Evolutionary conservation across 2,329 filamentous ascomycete species (phyloP), one percentile per base, ranked within the genome.

Genomic region (Colletotrichum magnum): DNA sequence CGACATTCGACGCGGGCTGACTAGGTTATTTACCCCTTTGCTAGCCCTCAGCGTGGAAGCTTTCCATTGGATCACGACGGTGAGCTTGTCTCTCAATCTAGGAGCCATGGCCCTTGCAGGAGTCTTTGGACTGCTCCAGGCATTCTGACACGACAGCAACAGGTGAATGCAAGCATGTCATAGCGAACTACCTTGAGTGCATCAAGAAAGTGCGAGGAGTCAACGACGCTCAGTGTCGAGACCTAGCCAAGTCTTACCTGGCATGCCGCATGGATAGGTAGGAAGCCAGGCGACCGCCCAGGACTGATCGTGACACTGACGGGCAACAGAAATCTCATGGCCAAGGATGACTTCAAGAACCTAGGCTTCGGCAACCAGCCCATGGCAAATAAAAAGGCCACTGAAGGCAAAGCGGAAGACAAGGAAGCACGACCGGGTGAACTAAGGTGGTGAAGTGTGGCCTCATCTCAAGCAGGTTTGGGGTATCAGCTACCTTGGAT

Each of bases 31-130:
- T 36, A 15, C 32, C 15, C 69, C 16, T 52, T 43, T 59, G 32
- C 36, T 59, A 96, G 94, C 66, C 95, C 95, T 5, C 93, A 98
- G 79, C 91, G 95, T 75, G 95, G 95, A 64, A 97, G 94, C 75
- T 98, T 98, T 77, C 95, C 95, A n/a, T 89, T 98, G 64, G 95
- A 98, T 80, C 95, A 98, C 76, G 94, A 97, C 80, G 94, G 84
- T 84, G 75, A 73, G 81, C 7, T 36, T 36, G 32, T 36, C 9
- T 7, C 72, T n/a, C 10, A 36, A 32, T 3, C 4, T 50, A 18
- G 43, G 43, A 12, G 43, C 43, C 18, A 47, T 47, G 43, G 16
- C 43, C 43, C 18, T 47, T 12, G 9, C 21, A 39, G 43, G 24
- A 36, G 21, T 36, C 10, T 36, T 36, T 36, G 10, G 32, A 36